These are phyloP conservation scores for Daphne laureola DNA, from an alignment of 441 rosid genomes.

Conservation along the genomic window DNA sequence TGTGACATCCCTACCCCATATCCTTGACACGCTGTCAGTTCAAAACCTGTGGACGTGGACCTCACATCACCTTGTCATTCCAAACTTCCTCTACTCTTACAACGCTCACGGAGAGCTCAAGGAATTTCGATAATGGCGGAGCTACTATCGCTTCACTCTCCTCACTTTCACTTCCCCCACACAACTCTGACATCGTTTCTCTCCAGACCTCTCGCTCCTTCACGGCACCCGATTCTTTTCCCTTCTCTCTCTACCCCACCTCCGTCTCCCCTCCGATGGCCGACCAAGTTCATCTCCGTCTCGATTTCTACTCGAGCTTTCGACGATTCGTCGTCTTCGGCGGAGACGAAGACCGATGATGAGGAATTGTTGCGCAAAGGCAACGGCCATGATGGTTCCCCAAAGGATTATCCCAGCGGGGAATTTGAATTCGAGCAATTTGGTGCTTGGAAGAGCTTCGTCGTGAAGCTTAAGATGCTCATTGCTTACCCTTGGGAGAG, in stretches of 20 bases:
- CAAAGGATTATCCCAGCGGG: conserved; percentile 58
- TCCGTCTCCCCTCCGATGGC: conserved; percentile 6
- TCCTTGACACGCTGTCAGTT: too few species aligned
- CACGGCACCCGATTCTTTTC: conserved; percentile 1
- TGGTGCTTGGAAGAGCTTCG: conserved; percentile 50
- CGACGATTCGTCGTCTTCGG: conserved; percentile 42
- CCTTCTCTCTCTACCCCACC: not conserved
- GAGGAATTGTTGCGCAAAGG: conserved; percentile 14
- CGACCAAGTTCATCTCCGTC: conserved; percentile 8
- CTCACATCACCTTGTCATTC: too few species aligned
- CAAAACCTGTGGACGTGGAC: too few species aligned
- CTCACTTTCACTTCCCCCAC: conserved; percentile 37
- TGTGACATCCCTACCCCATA: too few species aligned
- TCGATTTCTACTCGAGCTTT: conserved; percentile 47
- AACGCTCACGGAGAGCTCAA: not conserved
- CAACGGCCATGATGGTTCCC: conserved; percentile 7
- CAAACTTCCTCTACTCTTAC: not conserved
- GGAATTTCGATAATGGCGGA: conserved; percentile 40
- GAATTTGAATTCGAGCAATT: conserved; percentile 48
- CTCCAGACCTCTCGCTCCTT: conserved; percentile 12
- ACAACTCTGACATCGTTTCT: conserved; percentile 23
- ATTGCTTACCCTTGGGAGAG: conserved; percentile 88
- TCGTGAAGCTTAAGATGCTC: conserved; percentile 68
- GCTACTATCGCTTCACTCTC: conserved; percentile 35
- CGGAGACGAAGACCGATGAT: conserved; percentile 22